These are phyloP conservation scores for Rubroboletus satanas DNA, from an alignment of 768 basidiomycete species.

Conservation along the genomic window DNA sequence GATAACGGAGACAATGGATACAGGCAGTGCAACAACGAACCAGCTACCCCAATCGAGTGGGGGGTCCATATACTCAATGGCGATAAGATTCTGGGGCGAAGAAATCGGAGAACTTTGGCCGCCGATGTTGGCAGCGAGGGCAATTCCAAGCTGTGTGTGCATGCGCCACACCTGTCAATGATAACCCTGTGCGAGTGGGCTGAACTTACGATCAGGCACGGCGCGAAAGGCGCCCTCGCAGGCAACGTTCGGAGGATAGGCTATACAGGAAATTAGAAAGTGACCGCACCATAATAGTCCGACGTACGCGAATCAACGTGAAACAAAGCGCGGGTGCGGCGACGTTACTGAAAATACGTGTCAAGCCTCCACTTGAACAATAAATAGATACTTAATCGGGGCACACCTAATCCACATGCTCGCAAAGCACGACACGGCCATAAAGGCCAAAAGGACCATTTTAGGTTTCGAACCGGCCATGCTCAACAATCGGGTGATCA, in stretches of 20 bases:
- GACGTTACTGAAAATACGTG: conserved; percentile 63
- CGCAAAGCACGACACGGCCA: conserved; percentile 95
- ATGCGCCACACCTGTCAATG: neutral
- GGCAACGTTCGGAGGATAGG: conserved; percentile 92
- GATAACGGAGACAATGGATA: conserved; percentile 79
- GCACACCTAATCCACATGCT: conserved; percentile 97
- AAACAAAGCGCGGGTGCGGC: conserved; percentile 97
- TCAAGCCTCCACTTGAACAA: conserved; percentile 2
- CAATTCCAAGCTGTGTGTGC: conserved; percentile 81
- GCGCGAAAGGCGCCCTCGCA: conserved; percentile 79
- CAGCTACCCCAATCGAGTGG: conserved; percentile 84
- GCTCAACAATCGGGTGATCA: conserved; percentile 87
- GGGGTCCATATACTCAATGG: conserved; percentile 81
- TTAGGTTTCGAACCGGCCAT: conserved; percentile 86
- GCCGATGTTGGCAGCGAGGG: conserved; percentile 96
- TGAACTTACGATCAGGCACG: conserved; percentile 79
- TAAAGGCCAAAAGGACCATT: conserved; percentile 86
- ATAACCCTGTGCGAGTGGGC: neutral
- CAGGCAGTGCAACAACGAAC: conserved; percentile 93
- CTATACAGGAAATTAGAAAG: conserved; percentile 38
- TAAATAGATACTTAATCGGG: neutral
- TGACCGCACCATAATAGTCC: neutral
- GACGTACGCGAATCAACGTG: conserved; percentile 82
- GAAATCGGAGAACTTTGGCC: conserved; percentile 97
- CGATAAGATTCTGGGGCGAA: conserved; percentile 96